Percentiles rank a stretch among this genome's conserved stretches.
phyloP scores from a whole-genome alignment of 108 stramenopile species.

The Discostella pseudostelligera region DNA sequence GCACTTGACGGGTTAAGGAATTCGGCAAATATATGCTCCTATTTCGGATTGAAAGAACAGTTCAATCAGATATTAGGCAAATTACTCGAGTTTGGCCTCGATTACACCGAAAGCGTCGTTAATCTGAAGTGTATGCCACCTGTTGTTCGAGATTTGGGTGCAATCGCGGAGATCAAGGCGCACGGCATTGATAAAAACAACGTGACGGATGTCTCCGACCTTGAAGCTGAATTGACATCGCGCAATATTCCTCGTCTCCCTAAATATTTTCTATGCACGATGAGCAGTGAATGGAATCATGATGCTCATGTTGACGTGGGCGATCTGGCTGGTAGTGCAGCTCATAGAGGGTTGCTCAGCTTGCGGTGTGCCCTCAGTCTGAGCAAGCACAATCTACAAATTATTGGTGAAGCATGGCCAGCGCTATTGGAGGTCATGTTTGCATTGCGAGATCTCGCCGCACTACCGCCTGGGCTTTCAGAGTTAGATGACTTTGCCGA shows the following conservation, averaged over 20 bases:
- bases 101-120: conserved; percentile 66
- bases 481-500: conserved; percentile 87
- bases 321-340: conserved; percentile 65
- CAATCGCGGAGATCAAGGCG: background rate
- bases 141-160: conserved; percentile 15
- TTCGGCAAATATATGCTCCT: conserved; percentile 59
- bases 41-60: conserved; percentile 57
- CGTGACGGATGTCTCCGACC: background rate
- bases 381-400: conserved; percentile 52
- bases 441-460: conserved; percentile 69
- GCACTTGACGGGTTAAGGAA: conserved; percentile 75
- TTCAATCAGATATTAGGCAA: conserved; percentile 70
- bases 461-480: conserved; percentile 65
- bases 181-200: background rate
- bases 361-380: conserved; percentile 70
- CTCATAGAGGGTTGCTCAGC: conserved; percentile 73
- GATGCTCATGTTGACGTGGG: conserved; percentile 17
- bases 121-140: conserved; percentile 50
- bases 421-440: conserved; percentile 64
- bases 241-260: conserved; percentile 34
- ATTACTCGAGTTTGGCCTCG: conserved; percentile 64
- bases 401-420: conserved; percentile 62
- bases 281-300: conserved; percentile 1
- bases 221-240: conserved; percentile 17
- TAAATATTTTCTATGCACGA: conserved; percentile 19